Conservation (phyloP, 805 yeast species). For the Kodamaea laetipori region DNA sequence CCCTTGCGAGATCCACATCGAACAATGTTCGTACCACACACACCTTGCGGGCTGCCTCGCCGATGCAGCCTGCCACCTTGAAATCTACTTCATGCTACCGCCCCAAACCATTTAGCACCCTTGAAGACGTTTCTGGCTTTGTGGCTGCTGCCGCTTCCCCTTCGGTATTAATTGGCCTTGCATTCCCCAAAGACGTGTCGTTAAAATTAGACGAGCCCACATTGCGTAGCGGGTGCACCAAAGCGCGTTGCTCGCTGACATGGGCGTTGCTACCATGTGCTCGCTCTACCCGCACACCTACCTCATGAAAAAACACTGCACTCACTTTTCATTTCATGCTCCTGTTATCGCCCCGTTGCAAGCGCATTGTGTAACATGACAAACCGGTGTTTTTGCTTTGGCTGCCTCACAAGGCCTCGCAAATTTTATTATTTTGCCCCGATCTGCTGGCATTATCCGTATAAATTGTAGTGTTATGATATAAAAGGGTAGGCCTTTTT, state of each 20-base stretch:
- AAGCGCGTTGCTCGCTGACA: not conserved
- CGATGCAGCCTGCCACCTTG: not conserved
- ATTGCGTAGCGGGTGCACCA: no score
- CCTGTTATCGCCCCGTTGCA: conserved; percentile 1
- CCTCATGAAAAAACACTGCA: no score
- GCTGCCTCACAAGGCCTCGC: conserved; percentile 6
- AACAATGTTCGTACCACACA: conserved; percentile 1
- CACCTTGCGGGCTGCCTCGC: conserved; percentile 1
- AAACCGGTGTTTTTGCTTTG: conserved; percentile 3
- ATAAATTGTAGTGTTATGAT: not conserved
- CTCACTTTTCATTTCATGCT: not conserved
- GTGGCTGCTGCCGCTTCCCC: conserved; percentile 2
- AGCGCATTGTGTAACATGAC: conserved; percentile 5
- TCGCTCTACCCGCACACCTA: no score
- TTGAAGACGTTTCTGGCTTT: conserved; percentile 4
- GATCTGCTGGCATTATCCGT: conserved; percentile 7
- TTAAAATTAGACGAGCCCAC: conserved; percentile 1
- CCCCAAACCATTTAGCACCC: conserved; percentile 7
- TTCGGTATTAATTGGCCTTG: conserved; percentile 4
- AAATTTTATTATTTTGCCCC: conserved; percentile 5
- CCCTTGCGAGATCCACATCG: conserved; percentile 1
- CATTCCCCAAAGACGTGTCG: conserved; percentile 5
- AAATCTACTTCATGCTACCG: conserved; percentile 3
- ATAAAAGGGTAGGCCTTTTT: conserved; percentile 2
- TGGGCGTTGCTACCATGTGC: not conserved